These are phyloP conservation scores for Calonectria ilicicola DNA, from an alignment of 2,329 filamentous ascomycete species.

Conservation along the genomic window DNA sequence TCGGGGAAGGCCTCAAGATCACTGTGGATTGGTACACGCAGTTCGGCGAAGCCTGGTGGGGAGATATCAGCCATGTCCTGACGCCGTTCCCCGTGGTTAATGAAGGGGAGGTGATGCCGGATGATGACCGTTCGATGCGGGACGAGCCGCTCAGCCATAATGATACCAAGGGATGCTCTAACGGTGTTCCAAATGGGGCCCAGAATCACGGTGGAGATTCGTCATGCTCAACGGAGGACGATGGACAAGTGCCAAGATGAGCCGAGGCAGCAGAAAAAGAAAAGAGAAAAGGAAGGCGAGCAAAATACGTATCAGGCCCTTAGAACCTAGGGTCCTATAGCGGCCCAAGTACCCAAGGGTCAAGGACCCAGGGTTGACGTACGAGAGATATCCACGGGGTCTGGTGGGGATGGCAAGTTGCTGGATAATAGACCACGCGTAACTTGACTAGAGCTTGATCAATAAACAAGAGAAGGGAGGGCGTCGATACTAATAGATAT, in stretches of 20 bases:
- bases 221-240: not conserved
- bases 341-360: constrained; percentile 7
- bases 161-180: constrained; percentile 21
- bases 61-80: constrained; percentile 76
- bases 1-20: constrained; percentile 71
- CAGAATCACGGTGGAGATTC: constrained; percentile 18
- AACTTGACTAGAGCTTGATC: not conserved
- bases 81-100: constrained; percentile 75
- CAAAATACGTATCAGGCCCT: not conserved
- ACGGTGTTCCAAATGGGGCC: constrained; percentile 18
- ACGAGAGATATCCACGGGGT: constrained; percentile 25
- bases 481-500: not conserved
- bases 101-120: constrained; percentile 66
- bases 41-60: constrained; percentile 79
- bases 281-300: not conserved
- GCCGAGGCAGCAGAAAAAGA: not conserved
- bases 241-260: not conserved
- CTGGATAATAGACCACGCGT: constrained; percentile 25
- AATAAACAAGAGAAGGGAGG: not conserved
- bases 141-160: constrained; percentile 48
- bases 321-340: not conserved
- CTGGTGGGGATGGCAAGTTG: constrained; percentile 19
- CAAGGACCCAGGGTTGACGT: not conserved
- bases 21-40: constrained; percentile 78
- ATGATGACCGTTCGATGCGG: constrained; percentile 51